These are phyloP conservation scores for Populus davidiana DNA, from an alignment of 345 rosid genomes.

Conservation along the genomic window DNA sequence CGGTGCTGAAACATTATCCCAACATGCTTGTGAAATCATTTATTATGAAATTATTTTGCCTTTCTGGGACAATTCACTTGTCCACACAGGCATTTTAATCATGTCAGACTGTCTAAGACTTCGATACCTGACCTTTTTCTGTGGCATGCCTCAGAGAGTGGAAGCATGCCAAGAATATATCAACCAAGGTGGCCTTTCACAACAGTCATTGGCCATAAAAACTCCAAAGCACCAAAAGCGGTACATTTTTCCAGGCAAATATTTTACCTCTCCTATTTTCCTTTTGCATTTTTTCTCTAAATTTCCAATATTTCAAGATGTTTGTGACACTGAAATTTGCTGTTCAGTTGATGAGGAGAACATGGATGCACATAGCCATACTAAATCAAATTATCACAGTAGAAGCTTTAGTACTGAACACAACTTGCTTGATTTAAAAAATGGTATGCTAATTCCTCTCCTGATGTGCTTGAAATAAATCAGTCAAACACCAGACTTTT, in stretches of 20 bases:
- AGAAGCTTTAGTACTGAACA: constrained; percentile 34
- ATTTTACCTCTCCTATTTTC: background rate
- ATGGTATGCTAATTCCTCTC: constrained; percentile 26
- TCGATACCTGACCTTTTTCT: background rate
- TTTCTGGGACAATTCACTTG: background rate
- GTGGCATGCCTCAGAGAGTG: constrained; percentile 41
- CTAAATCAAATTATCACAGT: constrained; percentile 13
- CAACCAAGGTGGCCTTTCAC: constrained; percentile 48
- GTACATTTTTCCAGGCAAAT: constrained; percentile 69
- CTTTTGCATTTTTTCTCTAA: background rate
- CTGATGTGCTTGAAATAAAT: background rate
- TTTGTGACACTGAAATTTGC: background rate
- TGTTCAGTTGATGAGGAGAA: constrained; percentile 26
- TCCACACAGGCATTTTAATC: background rate
- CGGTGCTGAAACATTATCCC: background rate
- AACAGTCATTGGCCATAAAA: constrained; percentile 43
- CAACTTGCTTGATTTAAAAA: constrained; percentile 33
- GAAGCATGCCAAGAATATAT: constrained; percentile 47
- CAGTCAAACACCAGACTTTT: background rate
- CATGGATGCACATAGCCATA: constrained; percentile 8
- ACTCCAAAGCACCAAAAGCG: constrained; percentile 54
- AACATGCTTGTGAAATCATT: constrained; percentile 7
- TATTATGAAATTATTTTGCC: background rate
- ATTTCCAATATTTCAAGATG: background rate
- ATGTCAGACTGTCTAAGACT: constrained; percentile 2